A percentile compares a stretch with the other conserved stretches of the same genome.
Conservation (phyloP, 73 alveolate genomes). For the Paramecium sexaurelia region DNA sequence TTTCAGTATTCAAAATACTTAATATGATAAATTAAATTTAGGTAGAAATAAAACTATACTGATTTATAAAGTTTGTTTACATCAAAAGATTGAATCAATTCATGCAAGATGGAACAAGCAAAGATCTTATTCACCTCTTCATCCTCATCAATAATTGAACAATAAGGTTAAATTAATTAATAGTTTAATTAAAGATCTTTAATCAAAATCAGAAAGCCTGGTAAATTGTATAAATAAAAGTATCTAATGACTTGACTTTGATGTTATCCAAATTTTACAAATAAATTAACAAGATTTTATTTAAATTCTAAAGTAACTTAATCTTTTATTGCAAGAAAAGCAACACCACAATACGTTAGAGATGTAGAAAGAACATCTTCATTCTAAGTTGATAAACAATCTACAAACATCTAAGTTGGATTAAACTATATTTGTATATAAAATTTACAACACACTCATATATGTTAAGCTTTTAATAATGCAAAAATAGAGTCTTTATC, state of each 20-base stretch:
- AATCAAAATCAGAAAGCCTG: background rate
- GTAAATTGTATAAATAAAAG: slow-evolving; percentile 22
- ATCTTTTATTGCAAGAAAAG: background rate
- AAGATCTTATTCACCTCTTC: background rate
- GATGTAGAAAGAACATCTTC: slow-evolving; percentile 40
- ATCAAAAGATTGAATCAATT: slow-evolving; percentile 5
- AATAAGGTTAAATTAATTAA: background rate
- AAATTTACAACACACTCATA: background rate
- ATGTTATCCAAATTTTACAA: background rate
- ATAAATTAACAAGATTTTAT: background rate
- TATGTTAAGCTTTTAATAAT: background rate
- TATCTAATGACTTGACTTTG: background rate
- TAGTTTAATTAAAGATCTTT: background rate
- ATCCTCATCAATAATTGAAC: background rate
- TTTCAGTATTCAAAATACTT: background rate
- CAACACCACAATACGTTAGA: slow-evolving; percentile 26
- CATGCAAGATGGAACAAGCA: slow-evolving; percentile 1
- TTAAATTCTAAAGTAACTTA: background rate
- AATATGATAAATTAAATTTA: background rate
- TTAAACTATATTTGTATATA: background rate
- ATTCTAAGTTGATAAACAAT: background rate
- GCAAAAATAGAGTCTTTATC: background rate
- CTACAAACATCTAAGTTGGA: background rate
- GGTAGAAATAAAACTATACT: background rate
- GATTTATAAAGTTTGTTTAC: background rate